Evolutionary conservation across 176 grass and related monocot genomes (phyloP), one percentile per base, ranked within the genome.

Genomic region (Eragrostis curvula): DNA sequence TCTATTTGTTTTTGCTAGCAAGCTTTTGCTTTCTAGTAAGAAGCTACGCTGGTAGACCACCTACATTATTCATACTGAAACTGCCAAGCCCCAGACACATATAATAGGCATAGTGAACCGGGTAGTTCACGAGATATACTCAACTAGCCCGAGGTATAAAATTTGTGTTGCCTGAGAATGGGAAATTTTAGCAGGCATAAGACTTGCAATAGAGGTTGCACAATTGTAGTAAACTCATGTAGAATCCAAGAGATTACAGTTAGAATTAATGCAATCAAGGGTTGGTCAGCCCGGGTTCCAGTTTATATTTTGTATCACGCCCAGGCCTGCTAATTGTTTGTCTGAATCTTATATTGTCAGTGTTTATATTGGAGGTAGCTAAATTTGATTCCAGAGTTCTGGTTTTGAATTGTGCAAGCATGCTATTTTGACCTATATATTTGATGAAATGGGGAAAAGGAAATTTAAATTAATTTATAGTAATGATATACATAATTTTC

Each of bases 81-180:
- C 46, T 53, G 53, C 47, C 27, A 68, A 18, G 50, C 12, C 8
- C 55, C 24, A 3, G 25, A 9, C 9, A 29, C 23, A 50, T 52
- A 20, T 7, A 69, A 20, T 7, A n/a, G n/a, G 25, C 25, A 20
- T 25, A 47, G 25, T n/a, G 6, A 49, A 40, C n/a, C 41, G 36
- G n/a, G 36, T 57, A 23, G 36, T 40, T 65, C 73, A 64, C n/a
- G 56, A 61, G 14, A n/a, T 29, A 28, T 67, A 30, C 51, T 39
- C 46, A 64, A 83, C 69, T 73, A 74, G 30, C 29, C 44, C 44
- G 44, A 50, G 12, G 3, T 73, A 73, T 25, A 53, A 82, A 39
- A 71, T 48, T 63, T 82, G 80, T 39, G 18, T 51, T 36, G 12
- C 29, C 28, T 25, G 6, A 36, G 57, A 71, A 59, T 29, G 27